Evolutionary conservation across 441 rosid species (phyloP), one percentile per base, ranked within the genome.

Genomic region (Corymbia citriodora): DNA sequence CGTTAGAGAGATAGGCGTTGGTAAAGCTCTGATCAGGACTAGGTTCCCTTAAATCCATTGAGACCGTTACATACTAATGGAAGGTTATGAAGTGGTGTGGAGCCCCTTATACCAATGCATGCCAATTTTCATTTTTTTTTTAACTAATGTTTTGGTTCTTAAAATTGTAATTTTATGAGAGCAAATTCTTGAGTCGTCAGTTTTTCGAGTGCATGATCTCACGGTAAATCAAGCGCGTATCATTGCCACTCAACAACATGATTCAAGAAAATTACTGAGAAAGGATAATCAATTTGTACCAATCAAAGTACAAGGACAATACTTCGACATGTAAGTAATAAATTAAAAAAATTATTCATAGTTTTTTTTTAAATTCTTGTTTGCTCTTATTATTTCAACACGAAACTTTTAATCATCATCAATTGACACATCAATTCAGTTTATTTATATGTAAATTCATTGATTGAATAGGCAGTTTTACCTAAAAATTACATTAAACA

Each of bases 381-480:
- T 40, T 29, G n/a, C 29, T 21, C 25, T 74, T 74, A 6, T 74
- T 40, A 40, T 10, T 74, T 74, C 1, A 7, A 12, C 17, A 21
- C 11, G 50, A 74, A 74, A 21, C 9, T 74, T 21, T 40, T 2
- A 19, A 21, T 0, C 1, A 0, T 1, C 17, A 10, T 6, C 49
- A 0, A 40, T 40, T 25, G 4, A 74, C 29, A 11, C 0, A 1
- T 1, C 17, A 23, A 12, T 6, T 74, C 23, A 0, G 14, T 4
- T 2, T 25, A 59, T 25, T 63, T 1, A 63, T 29, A 63, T 63
- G 72, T 18, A 63, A 63, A 63, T 63, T 3, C n/a, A 13, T 13
- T 6, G 1, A 6, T 4, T 13, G 6, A 12, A 29, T 29, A 29
- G 17, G 18, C 0, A 63, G 1, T 14, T 63, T 14, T 31, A 7